Evolutionary conservation across 805 yeast species (phyloP), one percentile per base, ranked within the genome.

Genomic region (Pichia kluyveri): DNA sequence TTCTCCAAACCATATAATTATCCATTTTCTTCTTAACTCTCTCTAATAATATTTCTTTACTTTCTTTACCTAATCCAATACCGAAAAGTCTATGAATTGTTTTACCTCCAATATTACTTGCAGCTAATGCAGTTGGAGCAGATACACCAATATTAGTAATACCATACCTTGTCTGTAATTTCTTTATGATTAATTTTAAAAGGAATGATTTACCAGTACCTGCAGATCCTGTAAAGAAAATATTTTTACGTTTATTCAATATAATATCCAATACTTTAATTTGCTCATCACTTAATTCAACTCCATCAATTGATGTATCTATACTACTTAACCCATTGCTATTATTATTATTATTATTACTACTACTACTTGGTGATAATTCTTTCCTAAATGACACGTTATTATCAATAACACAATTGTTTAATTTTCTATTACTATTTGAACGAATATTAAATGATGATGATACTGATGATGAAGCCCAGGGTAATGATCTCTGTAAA

Each of bases 41-140:
- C 11, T 70, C 65, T 2, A 76, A 69, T 40, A 87, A 62, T 15
- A 65, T 63, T 0, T 67, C 68, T 0, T 67, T 74, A 2, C 71
- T 56, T 8, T 75, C 86, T 41, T 66, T 67, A 2, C 93, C 96
- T 1, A 89, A 63, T 0, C 98, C 98, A 46, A 89, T 77, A 1
- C 96, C 95, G 0, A 96, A 77, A 68, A 82, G 88, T 58, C 85
- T 73, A 63, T 91, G 95, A 30, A 93, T 70, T 0, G 99, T 93
- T 31, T 76, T 77, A 26, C 99, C 99, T 2, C 95, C 96, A 56
- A 93, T 85, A 57, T 89, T 88, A 40, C 88, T 83, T 0, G 97
- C 99, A 0, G 99, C 99, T 52, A 93, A 69, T 1, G 99, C 99
- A 0, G 99, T 93, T 0, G 96, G 86, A 0, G 99, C 99, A 0